Evolutionary conservation across 768 basidiomycete species (phyloP), one percentile per base, ranked within the genome.

Genomic region (Boletellus ananas): DNA sequence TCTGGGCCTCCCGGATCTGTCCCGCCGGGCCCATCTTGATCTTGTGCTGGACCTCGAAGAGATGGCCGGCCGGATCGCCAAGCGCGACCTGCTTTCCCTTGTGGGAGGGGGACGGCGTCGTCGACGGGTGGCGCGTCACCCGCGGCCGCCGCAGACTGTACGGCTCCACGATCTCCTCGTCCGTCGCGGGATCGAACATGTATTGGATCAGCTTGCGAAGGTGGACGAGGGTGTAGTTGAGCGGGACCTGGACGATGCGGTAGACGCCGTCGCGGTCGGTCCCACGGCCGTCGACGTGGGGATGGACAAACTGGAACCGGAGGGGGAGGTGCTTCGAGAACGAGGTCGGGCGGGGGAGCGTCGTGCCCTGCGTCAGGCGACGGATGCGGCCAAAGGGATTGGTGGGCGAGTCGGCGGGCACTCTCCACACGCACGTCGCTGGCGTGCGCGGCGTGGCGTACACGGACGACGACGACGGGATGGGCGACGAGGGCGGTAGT

Each of bases 151-250:
- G 59, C 16, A 61, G 18, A 11, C 23, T 50, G 21, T 58, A 56
- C 11, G 58, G 46, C 29, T 54, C 58, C 20, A 51, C 35, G 31
- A 68, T 58, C 43, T 68, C 65, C 8, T 41, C 47, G 9, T 68
- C 58, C 21, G 33, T 56, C 1, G 66, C 62, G 3, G 64, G 65
- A 43, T 55, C 50, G 55, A 86, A 88, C 6, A 86, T 65, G 59
- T 80, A 89, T 7, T 76, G 68, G 25, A 88, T 72, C 41, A 90
- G 75, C 40, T 74, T 76, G 35, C 79, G 78, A 5, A 90, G 70
- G 58, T 85, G 85, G 0, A 76, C 70, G 55, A 90, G 82, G 0
- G 83, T 84, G 61, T 87, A 88, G 60, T 75, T 85, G 23, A 80
- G 69, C 0, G 87, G 87, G 8, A 87, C 83, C 55, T 86, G 85